Conservation (phyloP, 305 asterid genomes). For the Solanum hybrid region DNA sequence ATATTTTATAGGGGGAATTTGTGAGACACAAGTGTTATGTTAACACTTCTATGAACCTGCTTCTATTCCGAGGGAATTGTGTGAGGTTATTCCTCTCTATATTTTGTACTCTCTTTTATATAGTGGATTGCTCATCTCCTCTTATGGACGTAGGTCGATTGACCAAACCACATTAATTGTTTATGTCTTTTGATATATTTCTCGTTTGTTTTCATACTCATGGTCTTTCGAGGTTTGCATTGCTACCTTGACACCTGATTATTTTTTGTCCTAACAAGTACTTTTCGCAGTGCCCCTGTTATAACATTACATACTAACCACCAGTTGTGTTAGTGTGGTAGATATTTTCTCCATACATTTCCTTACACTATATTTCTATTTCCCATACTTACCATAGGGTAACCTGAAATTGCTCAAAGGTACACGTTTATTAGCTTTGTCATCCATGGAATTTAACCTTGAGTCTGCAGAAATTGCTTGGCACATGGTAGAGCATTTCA, state of each 20-base stretch:
- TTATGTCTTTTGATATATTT: background rate
- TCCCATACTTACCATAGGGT: background rate
- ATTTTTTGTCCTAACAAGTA: background rate
- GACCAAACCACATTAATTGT: background rate
- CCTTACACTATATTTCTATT: no score
- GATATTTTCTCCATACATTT: no score
- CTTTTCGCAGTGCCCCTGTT: background rate
- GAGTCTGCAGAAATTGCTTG: no score
- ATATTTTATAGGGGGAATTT: background rate
- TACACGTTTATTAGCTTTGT: constrained; percentile 1
- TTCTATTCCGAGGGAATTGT: background rate
- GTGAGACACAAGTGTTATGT: background rate
- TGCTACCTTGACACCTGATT: background rate
- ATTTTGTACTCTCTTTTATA: background rate
- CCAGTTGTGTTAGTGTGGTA: no score
- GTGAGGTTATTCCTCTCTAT: background rate
- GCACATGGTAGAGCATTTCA: no score
- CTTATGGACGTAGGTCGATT: background rate
- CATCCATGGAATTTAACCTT: no score
- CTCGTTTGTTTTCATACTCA: background rate
- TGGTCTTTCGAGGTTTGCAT: background rate
- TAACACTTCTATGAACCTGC: background rate
- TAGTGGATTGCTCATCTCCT: background rate
- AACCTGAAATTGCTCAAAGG: constrained; percentile 8
- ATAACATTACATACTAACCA: background rate